Evolutionary conservation across 2,329 filamentous ascomycete genomes (phyloP).

Genomic region (Cladosporium sp.): DNA sequence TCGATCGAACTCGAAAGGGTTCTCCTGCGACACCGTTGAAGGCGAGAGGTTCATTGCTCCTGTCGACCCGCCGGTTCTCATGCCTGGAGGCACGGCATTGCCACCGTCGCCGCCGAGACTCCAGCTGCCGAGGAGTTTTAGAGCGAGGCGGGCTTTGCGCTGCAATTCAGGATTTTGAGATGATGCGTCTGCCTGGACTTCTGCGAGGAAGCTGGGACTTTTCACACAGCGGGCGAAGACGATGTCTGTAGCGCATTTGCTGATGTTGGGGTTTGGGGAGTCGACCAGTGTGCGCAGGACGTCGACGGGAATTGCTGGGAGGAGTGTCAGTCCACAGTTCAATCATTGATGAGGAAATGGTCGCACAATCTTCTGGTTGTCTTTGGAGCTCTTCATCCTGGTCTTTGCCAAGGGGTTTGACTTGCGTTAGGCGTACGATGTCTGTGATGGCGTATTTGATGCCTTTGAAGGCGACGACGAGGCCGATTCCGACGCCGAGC

Average conservation of each 20-base stretch:
- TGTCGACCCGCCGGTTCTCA: background rate
- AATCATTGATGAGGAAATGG: background rate
- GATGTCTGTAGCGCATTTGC: slow-evolving; percentile 36
- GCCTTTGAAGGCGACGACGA: slow-evolving; percentile 58
- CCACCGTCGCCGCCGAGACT: background rate
- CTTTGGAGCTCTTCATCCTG: slow-evolving; percentile 35
- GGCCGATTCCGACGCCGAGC: slow-evolving; percentile 54
- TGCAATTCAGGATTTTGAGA: background rate
- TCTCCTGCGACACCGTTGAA: background rate
- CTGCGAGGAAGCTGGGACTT: background rate
- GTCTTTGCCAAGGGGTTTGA: slow-evolving; percentile 65
- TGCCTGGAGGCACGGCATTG: background rate
- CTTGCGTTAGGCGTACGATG: slow-evolving; percentile 64
- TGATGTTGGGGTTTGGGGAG: slow-evolving; percentile 46
- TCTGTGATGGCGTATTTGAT: slow-evolving; percentile 60
- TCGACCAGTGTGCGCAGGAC: slow-evolving; percentile 44
- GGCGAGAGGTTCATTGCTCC: slow-evolving; percentile 10
- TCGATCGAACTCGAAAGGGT: background rate
- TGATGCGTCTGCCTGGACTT: slow-evolving; percentile 1
- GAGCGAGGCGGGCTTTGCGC: background rate
- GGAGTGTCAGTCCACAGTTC: background rate
- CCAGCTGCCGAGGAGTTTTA: slow-evolving; percentile 10
- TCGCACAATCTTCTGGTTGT: slow-evolving; percentile 27
- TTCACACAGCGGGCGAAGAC: slow-evolving; percentile 28
- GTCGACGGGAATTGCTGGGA: slow-evolving; percentile 41